These are phyloP conservation scores for Trichoderma sp. DNA, from an alignment of 2,329 filamentous ascomycete species.

Conservation along the genomic window DNA sequence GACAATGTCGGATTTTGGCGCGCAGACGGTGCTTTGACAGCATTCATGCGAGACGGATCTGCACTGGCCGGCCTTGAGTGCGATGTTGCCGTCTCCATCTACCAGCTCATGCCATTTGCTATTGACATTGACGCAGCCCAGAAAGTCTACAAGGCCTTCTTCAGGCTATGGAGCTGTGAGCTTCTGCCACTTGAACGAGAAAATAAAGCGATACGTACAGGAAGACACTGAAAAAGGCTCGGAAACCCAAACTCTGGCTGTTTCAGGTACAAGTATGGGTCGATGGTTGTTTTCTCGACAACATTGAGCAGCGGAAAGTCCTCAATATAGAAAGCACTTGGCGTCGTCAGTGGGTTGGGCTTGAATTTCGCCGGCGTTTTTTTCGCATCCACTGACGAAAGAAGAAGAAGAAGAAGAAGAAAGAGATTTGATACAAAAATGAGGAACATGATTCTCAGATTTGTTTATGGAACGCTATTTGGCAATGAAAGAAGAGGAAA, in stretches of 20 bases:
- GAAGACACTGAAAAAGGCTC: not conserved
- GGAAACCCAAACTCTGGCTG: not conserved
- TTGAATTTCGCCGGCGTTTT: not conserved
- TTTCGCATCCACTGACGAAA: not conserved
- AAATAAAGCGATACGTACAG: not conserved
- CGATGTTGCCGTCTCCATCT: not conserved
- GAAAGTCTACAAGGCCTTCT: not conserved
- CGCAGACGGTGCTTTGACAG: constrained; percentile 14
- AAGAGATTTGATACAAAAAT: not conserved
- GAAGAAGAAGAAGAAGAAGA: not conserved
- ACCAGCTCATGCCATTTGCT: not conserved
- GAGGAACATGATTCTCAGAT: not conserved
- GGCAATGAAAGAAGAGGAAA: too few species aligned
- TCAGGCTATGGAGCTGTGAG: not conserved
- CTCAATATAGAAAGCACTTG: not conserved
- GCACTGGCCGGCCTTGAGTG: constrained; percentile 1
- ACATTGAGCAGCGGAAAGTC: not conserved
- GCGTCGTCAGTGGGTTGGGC: too few species aligned
- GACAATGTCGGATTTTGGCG: not conserved
- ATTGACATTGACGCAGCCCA: constrained; percentile 3
- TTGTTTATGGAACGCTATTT: too few species aligned
- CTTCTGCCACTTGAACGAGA: not conserved
- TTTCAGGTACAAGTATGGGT: not conserved
- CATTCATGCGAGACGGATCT: not conserved
- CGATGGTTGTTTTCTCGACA: not conserved